Base-by-base conservation (phyloP, 2,329 filamentous ascomycete species). In the Chaetomium strumarium region DNA sequence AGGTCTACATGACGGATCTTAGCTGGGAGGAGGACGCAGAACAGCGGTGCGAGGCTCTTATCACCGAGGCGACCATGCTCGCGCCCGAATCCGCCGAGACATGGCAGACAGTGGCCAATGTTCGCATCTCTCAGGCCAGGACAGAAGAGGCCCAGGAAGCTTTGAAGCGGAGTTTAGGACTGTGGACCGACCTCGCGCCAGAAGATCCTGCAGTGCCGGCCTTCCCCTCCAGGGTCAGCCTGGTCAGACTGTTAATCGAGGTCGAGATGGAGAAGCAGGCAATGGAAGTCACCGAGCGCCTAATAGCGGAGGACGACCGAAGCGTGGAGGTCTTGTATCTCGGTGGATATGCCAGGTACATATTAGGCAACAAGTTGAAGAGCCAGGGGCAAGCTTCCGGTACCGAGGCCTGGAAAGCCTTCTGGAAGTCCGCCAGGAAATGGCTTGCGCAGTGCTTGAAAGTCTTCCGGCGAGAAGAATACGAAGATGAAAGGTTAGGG, bases 1-100 rank as follows among this genome's bases (percentile, higher is more conserved):
- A 99, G 73, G 90, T 99, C 46, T 99, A 96, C 75, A 99, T 99
- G 93, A 99, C 93, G 11, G 93, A 99, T 73, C 73, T 97, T 62
- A 93, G 88, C 63, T 93, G 81, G 89, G 91, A 96, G 70, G 83
- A 84, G 48, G 90, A 96, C 65, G 93, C 92, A 5, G 93, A 99
- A 73, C 75, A 80, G 60, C 81, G 85, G 60, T 99, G 95, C 74
- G 92, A 99, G 71, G 75, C 81, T 5, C 82, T 96, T 54, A 82
- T 97, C 58, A 95, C 91, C 6, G 90, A 99, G 73, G 93, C 93
- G 24, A 84, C 93, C 52, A 75, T 95, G 62, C 81, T 95, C 56
- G 88, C 88, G 53, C 90, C 92, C 4, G 80, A 85, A 51, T 85
- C 83, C 51, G 81, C 91, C 4, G 92, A 96, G 71, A 88, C 90